phyloP scores from a whole-genome alignment of 169 alveolate genomes.

The Plasmodium blacklocki region DNA sequence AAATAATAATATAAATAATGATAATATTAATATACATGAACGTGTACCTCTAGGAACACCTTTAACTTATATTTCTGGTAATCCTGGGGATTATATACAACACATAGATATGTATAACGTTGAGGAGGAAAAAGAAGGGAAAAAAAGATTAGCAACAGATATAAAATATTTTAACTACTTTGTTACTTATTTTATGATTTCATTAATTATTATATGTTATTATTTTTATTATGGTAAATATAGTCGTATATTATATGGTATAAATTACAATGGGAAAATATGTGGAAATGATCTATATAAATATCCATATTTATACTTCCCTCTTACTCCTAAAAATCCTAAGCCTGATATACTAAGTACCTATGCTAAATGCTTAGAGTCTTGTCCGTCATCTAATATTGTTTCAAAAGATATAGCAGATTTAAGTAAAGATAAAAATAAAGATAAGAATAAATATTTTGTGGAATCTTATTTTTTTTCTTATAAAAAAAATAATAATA shows the following conservation, averaged over 20 bases:
- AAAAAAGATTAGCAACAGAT: slow-evolving; percentile 32
- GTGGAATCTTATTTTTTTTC: slow-evolving; percentile 22
- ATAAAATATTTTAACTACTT: slow-evolving; percentile 17
- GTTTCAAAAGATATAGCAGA: not conserved
- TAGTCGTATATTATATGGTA: slow-evolving; percentile 57
- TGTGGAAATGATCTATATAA: slow-evolving; percentile 40
- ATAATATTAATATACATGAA: not conserved
- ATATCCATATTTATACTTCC: slow-evolving; percentile 40
- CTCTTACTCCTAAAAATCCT: slow-evolving; percentile 45
- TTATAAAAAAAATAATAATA: slow-evolving; percentile 13
- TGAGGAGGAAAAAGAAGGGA: slow-evolving; percentile 1
- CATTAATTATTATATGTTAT: slow-evolving; percentile 13
- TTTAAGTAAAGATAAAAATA: not conserved
- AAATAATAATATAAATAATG: slow-evolving; percentile 5
- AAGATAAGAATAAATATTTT: slow-evolving; percentile 27
- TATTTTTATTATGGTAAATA: slow-evolving; percentile 56
- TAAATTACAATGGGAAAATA: slow-evolving; percentile 48
- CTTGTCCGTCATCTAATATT: slow-evolving; percentile 45
- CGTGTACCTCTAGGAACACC: slow-evolving; percentile 27
- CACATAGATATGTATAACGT: not conserved
- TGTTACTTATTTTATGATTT: slow-evolving; percentile 2
- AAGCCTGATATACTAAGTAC: slow-evolving; percentile 36
- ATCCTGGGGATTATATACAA: not conserved
- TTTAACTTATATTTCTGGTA: slow-evolving; percentile 33
- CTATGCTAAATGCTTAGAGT: slow-evolving; percentile 54